Conservation (phyloP, 768 basidiomycete genomes). For the Phaffia australis region DNA sequence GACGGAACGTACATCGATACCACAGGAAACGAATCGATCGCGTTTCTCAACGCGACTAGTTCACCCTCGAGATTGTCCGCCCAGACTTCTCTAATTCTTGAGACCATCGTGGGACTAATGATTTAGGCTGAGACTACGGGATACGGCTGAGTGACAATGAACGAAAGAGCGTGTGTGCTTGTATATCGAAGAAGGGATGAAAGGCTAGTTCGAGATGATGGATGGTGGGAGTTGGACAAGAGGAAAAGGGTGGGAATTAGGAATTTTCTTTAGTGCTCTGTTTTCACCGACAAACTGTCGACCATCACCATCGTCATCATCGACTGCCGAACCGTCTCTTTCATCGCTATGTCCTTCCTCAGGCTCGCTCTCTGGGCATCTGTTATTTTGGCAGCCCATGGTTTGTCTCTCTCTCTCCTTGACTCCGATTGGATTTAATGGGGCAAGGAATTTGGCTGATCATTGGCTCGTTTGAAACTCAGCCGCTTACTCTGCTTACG, state of each 20-base stretch:
- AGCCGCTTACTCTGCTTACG: slow-evolving; percentile 21
- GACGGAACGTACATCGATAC: slow-evolving; percentile 61
- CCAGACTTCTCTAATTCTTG: slow-evolving; percentile 82
- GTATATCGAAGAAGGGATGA: not conserved
- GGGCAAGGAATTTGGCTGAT: not conserved
- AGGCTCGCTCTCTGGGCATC: not conserved
- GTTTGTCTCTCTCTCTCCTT: not conserved
- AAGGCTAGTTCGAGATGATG: not conserved
- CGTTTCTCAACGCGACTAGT: slow-evolving; percentile 73
- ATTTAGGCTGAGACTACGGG: not conserved
- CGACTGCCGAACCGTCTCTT: slow-evolving; percentile 1
- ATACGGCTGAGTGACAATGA: not conserved
- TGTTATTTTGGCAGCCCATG: slow-evolving; percentile 8
- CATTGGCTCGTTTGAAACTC: not conserved
- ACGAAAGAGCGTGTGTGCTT: not conserved
- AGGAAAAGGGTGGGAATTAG: not conserved
- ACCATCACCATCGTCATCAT: not conserved
- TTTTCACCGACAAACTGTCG: not conserved
- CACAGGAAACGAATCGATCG: slow-evolving; percentile 83
- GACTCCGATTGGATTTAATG: not conserved
- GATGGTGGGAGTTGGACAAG: not conserved
- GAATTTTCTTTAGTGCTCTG: not conserved
- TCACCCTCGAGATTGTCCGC: slow-evolving; percentile 81
- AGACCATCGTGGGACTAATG: slow-evolving; percentile 4
- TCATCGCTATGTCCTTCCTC: not conserved